phyloP scores from a whole-genome alignment of 257 asterid species.

The Przewalskia tangutica region DNA sequence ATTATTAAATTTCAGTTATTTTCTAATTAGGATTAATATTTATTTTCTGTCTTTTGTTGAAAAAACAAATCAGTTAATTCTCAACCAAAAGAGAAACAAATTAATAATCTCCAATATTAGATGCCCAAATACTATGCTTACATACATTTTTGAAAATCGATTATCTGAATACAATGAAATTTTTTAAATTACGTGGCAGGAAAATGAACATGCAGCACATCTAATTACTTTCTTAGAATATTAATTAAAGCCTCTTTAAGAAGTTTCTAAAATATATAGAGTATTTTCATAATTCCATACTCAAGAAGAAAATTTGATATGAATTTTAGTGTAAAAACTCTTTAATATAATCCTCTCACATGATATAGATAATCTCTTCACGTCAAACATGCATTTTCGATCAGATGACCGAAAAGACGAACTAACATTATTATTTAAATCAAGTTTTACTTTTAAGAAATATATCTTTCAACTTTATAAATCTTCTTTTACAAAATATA shows the following conservation, averaged over 20 bases:
- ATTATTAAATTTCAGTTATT: neutral
- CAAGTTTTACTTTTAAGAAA: too few species aligned
- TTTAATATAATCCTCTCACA: too few species aligned
- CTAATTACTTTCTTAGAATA: neutral
- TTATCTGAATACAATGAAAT: neutral
- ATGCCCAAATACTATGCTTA: neutral
- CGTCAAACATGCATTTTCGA: too few species aligned
- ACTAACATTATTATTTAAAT: too few species aligned
- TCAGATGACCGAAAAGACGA: too few species aligned
- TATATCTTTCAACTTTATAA: too few species aligned
- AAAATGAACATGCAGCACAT: neutral
- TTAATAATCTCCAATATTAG: neutral
- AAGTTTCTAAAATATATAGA: neutral
- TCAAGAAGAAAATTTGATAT: too few species aligned
- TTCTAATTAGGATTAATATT: neutral
- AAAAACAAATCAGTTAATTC: neutral
- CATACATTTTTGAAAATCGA: too few species aligned
- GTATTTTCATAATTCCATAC: too few species aligned
- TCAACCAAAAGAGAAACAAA: neutral
- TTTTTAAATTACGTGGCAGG: neutral
- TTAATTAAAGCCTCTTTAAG: neutral
- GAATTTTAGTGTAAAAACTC: too few species aligned
- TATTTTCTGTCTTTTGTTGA: neutral
- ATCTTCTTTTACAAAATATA: too few species aligned
- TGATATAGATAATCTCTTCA: too few species aligned